These are phyloP conservation scores for Centrapalus pauciflorus DNA, from an alignment of 129 eudicot species.

Conservation along the genomic window DNA sequence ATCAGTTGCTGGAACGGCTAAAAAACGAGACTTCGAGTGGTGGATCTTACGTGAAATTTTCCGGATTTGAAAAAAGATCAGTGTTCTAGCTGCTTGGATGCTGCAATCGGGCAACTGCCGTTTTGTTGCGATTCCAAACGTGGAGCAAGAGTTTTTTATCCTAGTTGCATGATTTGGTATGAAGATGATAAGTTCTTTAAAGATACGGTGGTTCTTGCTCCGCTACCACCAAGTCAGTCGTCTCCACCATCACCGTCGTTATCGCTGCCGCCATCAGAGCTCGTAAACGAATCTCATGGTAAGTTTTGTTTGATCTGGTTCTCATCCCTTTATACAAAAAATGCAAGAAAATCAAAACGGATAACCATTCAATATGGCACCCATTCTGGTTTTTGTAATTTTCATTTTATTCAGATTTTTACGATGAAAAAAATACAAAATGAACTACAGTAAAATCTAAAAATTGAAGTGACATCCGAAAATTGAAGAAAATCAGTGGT, in stretches of 20 bases:
- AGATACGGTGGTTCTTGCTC: slow-evolving; percentile 7
- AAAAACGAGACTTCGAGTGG: slow-evolving; percentile 24
- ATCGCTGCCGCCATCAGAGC: not conserved
- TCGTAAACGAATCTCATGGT: too few species aligned
- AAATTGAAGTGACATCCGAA: too few species aligned
- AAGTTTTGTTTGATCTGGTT: too few species aligned
- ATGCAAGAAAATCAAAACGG: not conserved
- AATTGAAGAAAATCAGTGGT: too few species aligned
- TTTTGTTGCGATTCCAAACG: slow-evolving; percentile 13
- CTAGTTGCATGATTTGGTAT: slow-evolving; percentile 33
- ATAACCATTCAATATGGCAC: too few species aligned
- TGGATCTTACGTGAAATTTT: slow-evolving; percentile 32
- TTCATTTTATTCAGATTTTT: too few species aligned
- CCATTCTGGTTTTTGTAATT: too few species aligned
- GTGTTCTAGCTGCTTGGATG: slow-evolving; percentile 18
- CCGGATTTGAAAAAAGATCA: slow-evolving; percentile 19
- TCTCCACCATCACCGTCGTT: slow-evolving; percentile 20
- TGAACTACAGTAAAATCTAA: too few species aligned
- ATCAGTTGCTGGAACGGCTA: slow-evolving; percentile 15
- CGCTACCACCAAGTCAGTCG: slow-evolving; percentile 5
- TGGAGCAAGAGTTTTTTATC: slow-evolving; percentile 20
- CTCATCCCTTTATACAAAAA: too few species aligned
- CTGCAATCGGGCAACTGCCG: not conserved
- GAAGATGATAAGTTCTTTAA: slow-evolving; percentile 15
- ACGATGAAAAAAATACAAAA: too few species aligned